Base-by-base conservation (phyloP, 768 basidiomycete species). In the Suillus bovinus region DNA sequence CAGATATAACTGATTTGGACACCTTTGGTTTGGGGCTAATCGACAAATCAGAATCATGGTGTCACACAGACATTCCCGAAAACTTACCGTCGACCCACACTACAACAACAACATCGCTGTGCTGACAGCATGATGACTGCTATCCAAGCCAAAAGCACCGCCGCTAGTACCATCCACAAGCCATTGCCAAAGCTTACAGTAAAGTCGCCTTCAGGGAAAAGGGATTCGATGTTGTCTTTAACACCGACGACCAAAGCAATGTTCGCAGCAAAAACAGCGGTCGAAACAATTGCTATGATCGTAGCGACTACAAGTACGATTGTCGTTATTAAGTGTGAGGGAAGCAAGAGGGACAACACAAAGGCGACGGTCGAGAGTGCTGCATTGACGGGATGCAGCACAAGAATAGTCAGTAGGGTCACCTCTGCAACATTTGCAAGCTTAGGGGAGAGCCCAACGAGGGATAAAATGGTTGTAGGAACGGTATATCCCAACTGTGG, bases 401-500 rank as follows among this genome's bases (percentile, higher is more conserved):
- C 76, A 65, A 93, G 85, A 33, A 91, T 66, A 46, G 79, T 64
- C 14, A 86, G 71, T 22, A 87, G 77, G 38, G 75, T 78, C 52
- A 84, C 76, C 53, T 86, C 76, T 24, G 89, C 78, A 34, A 77
- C 77, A 46, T 78, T 62, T 20, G 82, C 78, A 38, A 87, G 64
- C n/a, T 58, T 58, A 0, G 78, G 69, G 24, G 84, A 79, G 46
- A 89, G 69, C 5, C 80, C 81, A 9, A 84, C 70, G 33, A 74
- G 70, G 20, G 66, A 63, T 22, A 84, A 71, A 56, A 87, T 65
- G 31, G 53, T 72, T 11, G 74, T 62, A 14, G 88, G 86, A 38
- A 94, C 79, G 20, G 77, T 77, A 70, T 94, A 95, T 3, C 92
- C 91, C 1, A 94, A 81, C 60, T 77, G 72, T 4, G 89, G 88